Evolutionary conservation across 2,329 filamentous ascomycete species (phyloP), one percentile per base, ranked within the genome.

Genomic region (Fusarium sp.): DNA sequence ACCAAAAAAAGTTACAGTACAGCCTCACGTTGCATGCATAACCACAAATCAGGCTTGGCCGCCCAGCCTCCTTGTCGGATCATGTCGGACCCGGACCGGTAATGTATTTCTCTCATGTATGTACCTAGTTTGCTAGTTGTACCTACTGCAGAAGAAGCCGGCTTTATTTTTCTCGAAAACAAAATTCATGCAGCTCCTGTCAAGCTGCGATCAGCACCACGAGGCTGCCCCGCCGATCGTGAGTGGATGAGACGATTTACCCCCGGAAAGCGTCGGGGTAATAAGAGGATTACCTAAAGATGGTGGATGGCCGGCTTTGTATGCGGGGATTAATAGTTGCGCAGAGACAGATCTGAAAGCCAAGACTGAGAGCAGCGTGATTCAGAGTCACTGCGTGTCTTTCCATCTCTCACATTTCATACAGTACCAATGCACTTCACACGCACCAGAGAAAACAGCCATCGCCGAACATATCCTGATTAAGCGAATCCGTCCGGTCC

Each of bases 191-290:
- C 42, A 31, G 43, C 33, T 33, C 39, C 43, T 33, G 55, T 45
- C 38, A 50, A 58, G 53, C 43, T 49, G 51, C 40, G 26, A 53
- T 33, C 45, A 57, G 53, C 52, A 57, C 72, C 73, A 75, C 73
- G 73, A 70, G 73, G 73, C 38, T 53, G 60, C 67, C 65, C 69
- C 61, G 72, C 64, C 51, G 71, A 66, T 72, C 54, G 46, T 75
- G 72, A 74, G 58, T 74, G 72, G 72, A 72, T 63, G 57, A 44
- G 45, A 36, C n/a, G 43, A 44, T 31, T 31, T 31, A 31, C 9
- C 43, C 51, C 58, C 58, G 66, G 69, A 56, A 69, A 43, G 34
- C 53, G 39, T 61, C 42, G 49, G 49, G 31, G 10, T 10, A 22
- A 26, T 18, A 18, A 38, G 26, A 52, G 63, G 54, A 40, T 46